Base-by-base conservation (phyloP, 2,329 filamentous ascomycete species). In the Fusarium multiceps region DNA sequence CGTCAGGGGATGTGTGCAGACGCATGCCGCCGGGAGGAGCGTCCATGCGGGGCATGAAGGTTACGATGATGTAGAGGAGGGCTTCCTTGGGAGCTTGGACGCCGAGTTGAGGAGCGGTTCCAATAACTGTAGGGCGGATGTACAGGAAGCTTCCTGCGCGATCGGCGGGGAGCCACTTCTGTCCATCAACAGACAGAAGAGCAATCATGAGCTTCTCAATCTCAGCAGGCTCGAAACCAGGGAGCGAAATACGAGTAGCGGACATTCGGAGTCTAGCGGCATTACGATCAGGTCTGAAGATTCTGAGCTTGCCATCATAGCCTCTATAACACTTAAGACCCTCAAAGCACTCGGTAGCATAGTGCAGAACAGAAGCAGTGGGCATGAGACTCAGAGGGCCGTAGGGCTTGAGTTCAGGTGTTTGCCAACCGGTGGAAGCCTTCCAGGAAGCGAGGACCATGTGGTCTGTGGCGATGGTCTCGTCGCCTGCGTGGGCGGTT, bases 271-370 rank as follows among this genome's bases (percentile, higher is more conserved):
- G 89, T 72, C 93, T 89, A 70, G 84, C 83, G 75, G 89, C 88
- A 80, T 95, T 95, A 77, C 88, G 86, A 72, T 90, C 83, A 0
- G 92, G 90, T n/a, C 92, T 89, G 86, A 95, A 95, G 59, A 94
- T 83, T 63, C 92, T 90, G 58, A 94, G 86, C 74, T 87, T 87
- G 74, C 90, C 90, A 78, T 95, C 92, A 71, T 87, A 87, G 59
- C 93, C 93, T 53, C 93, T 90, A 85, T 93, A 97, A 54, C 89
- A 88, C 81, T 97, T 97, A 74, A 87, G 82, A 14, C 93, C 93
- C 82, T 97, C 93, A 82, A 97, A 97, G 80, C 93, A 97, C 81
- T 95, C 92, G 49, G 93, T 97, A 13, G 93, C 93, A 81, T 97
- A 97, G 85, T 97, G 93, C 64, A 97, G 86, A 66, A 90, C 89